Evolutionary conservation across 2,329 filamentous ascomycete genomes (phyloP), one percentile per base, ranked within the genome.

Genomic region (Fusarium drepaniforme): DNA sequence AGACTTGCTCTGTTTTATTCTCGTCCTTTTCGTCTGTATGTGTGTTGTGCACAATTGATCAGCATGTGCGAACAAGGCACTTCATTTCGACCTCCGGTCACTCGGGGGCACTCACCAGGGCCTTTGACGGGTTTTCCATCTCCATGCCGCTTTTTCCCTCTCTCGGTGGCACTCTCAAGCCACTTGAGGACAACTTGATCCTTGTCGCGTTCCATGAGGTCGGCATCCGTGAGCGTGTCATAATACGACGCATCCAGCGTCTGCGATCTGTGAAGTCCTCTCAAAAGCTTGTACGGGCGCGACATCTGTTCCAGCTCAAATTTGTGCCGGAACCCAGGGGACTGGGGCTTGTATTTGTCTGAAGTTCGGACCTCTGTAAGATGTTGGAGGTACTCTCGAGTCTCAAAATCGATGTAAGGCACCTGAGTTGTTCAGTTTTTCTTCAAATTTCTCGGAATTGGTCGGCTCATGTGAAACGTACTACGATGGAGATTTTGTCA

Each of bases 181-280:
- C 70, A 72, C 28, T 56, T 63, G 35, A 61, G 56, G 12, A 72
- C 64, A 23, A 72, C 70, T 25, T 72, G 70, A 25, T 70, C 58
- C 28, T 69, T 25, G 13, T 60, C 46, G 5, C 63, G 70, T 15
- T 46, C n/a, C 30, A 18, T 51, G 18, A 51, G 35, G 9, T 44
- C 37, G 5, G 46, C 12, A 2, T 67, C 18, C 3, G 15, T 35
- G 5, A 53, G 53, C 12, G 35, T 66, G 49, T 63, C 63, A 25
- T 64, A 59, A 23, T 68, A 38, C n/a, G 66, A 70, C 44, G 63
- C 62, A n/a, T 72, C 70, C 3, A 72, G 63, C 2, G 67, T 70
- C 51, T 66, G 70, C 5, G 67, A 40, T n/a, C 9, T 46, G 15
- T 72, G 70, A 5, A 72, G 44, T 8, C 70, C 70, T 5, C 53